Base-by-base conservation (phyloP, 148 eudicot genomes). In the Hydrangea macrophylla region DNA sequence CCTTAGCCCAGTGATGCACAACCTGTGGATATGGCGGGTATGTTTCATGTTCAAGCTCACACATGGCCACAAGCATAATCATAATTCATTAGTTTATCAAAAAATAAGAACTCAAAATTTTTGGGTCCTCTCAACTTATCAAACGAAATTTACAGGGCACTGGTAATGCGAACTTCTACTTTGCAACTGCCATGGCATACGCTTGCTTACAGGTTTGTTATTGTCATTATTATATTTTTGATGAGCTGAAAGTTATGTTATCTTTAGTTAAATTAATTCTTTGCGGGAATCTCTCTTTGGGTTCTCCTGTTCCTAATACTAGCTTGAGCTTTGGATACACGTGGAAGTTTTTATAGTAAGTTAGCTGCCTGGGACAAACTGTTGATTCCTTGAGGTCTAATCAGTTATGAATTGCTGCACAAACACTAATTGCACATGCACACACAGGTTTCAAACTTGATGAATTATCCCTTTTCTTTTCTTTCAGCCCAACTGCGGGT, bases 1-100 rank as follows among this genome's bases (percentile, higher is more conserved):
- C 70, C 90, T 93, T 62, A 88, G 98, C 80, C 96, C 98, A 64
- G 87, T 93, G 65, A 90, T 93, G 98, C 96, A 93, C 82, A 93
- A 93, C 64, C 82, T 93, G 13, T 93, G 98, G 98, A 88, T 93
- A 81, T 93, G 98, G 98, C 86, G 98, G 95, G 98, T 93, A 86
- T 57, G 84, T 62, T 55, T 64, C 23, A n/a, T 79, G 25, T 27
- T 57, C 17, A 15, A 33, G 0, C 54, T 15, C 55, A 40, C 54
- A 50, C 35, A 13, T 27, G 45, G 9, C 72, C 39, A 45, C 58
- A n/a, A n/a, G n/a, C n/a, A 12, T 28, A 39, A 31, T 48, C 45
- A 45, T 54, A n/a, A n/a, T n/a, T n/a, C n/a, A n/a, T n/a, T n/a
- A n/a, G n/a, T n/a, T n/a, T n/a, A n/a, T n/a, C n/a, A n/a, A n/a